Base-by-base conservation (phyloP, 2,329 filamentous ascomycete species). In the Penicillium verrucosum region DNA sequence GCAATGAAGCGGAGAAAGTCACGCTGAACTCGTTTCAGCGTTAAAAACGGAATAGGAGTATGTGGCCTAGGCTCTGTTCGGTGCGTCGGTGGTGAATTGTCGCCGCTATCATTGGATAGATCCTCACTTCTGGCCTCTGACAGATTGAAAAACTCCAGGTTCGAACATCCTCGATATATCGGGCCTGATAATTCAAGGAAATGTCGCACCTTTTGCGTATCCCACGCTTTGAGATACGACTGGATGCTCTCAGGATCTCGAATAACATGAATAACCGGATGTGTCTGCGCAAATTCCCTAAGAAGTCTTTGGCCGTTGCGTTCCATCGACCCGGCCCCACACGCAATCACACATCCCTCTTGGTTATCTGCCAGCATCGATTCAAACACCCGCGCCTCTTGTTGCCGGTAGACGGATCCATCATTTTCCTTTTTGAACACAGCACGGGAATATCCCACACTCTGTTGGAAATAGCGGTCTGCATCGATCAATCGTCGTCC, bases 71-170 rank as follows among this genome's bases (percentile, higher is more conserved):
- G 70, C 51, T 73, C 74, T 7, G 69, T 60, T 16, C 75, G 70
- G 4, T 64, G 59, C 2, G 68, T 63, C 7, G 70, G 66, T 1
- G 70, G 65, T 1, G 66, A 51, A 43, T 71, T 52, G 29, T 67
- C 62, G 16, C 51, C 62, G 16, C 51, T 57, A n/a, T 67, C 63
- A 44, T 69, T 64, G 49, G 34, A 40, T 4, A 49, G 40, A 9
- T 56, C 68, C 42, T 74, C 67, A 5, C 68, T 69, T 18, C 62
- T 54, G 54, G 74, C 77, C 66, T 90, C 87, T 2, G 86, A 86
- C 16, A 89, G 77, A 63, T 91, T 91, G 76, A 86, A 90, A 70
- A 90, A 92, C 67, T 92, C 89, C 60, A 88, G 82, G 63, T 89
- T 91, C 11, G 86, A 87, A 67, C 86, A 89, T 1, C 79, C 80